Conservation (phyloP, 2,329 filamentous ascomycete species). For the Neofusicoccum parvum region DNA sequence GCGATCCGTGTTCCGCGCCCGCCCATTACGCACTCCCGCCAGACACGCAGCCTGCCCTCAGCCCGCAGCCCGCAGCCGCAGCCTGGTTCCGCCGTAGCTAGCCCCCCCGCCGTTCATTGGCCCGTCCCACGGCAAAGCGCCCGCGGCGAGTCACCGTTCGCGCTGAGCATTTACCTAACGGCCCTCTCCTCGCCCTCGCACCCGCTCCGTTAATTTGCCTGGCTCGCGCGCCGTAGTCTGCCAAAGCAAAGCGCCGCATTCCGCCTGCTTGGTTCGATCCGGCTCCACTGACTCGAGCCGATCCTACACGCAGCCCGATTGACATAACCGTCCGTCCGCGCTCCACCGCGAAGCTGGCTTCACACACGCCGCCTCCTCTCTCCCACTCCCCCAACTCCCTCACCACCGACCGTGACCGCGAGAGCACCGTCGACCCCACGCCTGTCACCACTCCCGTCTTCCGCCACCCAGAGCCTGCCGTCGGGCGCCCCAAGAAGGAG, state of each 20-base stretch:
- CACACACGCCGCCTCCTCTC: constrained; percentile 25
- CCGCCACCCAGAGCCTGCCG: constrained; percentile 35
- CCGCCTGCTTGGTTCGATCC: constrained; percentile 22
- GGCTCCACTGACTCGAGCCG: constrained; percentile 22
- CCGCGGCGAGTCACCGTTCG: constrained; percentile 3
- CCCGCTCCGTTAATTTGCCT: constrained; percentile 13
- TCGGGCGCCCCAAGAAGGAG: constrained; percentile 46
- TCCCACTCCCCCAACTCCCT: constrained; percentile 24
- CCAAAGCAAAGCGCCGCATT: constrained; percentile 10
- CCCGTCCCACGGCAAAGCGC: constrained; percentile 2
- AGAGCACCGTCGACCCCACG: constrained; percentile 22
- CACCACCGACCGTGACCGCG: constrained; percentile 23
- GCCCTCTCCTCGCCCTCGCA: constrained; percentile 2
- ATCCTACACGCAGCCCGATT: constrained; percentile 20
- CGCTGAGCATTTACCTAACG: constrained; percentile 11
- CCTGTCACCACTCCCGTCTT: constrained; percentile 25
- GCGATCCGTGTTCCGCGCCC: neutral
- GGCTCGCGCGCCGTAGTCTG: neutral
- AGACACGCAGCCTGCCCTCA: neutral
- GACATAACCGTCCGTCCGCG: constrained; percentile 18
- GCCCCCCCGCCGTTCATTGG: neutral
- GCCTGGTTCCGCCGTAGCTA: neutral
- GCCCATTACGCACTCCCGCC: neutral
- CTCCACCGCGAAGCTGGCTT: constrained; percentile 21
- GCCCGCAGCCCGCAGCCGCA: neutral